Conservation (phyloP, 352 stramenopile species). For the Pythium brachiatum region DNA sequence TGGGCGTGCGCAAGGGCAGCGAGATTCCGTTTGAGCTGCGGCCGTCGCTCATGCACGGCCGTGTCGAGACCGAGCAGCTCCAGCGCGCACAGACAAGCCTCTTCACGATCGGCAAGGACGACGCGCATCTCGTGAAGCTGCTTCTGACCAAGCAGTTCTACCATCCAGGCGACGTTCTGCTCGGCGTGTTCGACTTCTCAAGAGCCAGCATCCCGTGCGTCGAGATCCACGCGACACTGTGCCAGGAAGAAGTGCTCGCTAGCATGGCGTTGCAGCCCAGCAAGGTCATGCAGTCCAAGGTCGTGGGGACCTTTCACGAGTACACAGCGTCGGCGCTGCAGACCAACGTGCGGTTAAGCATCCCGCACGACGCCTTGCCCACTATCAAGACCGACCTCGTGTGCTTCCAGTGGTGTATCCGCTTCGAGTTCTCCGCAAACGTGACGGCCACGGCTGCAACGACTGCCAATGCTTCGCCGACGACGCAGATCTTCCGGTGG, state of each 20-base stretch:
- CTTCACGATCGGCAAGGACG: conserved; percentile 71
- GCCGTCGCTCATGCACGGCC: conserved; percentile 61
- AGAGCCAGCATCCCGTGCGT: conserved; percentile 50
- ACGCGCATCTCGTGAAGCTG: conserved; percentile 56
- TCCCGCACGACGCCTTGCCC: conserved; percentile 55
- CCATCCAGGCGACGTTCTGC: conserved; percentile 52
- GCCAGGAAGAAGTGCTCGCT: conserved; percentile 48
- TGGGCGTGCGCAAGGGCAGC: conserved; percentile 54
- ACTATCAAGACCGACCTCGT: conserved; percentile 63
- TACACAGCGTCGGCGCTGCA: conserved; percentile 44
- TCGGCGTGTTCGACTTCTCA: conserved; percentile 62
- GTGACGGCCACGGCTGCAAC: conserved; percentile 10
- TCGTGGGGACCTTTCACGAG: conserved; percentile 45
- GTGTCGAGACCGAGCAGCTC: conserved; percentile 55
- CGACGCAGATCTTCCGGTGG: conserved; percentile 49
- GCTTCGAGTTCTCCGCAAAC: conserved; percentile 58
- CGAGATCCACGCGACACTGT: conserved; percentile 45
- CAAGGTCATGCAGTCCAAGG: conserved; percentile 53
- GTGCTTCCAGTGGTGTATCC: conserved; percentile 53
- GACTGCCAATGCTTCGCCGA: neutral
- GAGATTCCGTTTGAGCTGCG: conserved; percentile 68
- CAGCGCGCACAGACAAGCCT: conserved; percentile 60
- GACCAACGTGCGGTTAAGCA: conserved; percentile 52
- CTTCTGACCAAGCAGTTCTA: conserved; percentile 64
- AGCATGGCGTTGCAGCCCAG: conserved; percentile 52